phyloP scores from a whole-genome alignment of 306 rosid species.

The Vicia faba region DNA sequence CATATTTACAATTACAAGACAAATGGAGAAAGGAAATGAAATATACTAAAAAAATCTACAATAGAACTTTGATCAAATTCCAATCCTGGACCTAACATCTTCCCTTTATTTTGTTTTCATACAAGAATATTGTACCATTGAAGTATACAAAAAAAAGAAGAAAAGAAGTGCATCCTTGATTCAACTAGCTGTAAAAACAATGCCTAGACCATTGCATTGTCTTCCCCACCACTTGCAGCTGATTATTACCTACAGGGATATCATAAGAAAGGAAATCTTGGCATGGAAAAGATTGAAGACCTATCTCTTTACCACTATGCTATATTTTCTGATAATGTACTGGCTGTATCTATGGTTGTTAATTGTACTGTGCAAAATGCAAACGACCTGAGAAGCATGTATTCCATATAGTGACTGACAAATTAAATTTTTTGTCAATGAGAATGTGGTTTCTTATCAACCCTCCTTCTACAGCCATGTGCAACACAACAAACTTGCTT shows the following conservation, averaged over 20 bases:
- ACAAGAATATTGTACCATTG: too few relatives aligned
- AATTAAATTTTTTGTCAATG: slow-evolving; percentile 85
- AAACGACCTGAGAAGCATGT: slow-evolving; percentile 82
- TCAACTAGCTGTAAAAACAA: slow-evolving; percentile 93
- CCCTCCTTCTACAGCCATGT: slow-evolving; percentile 77
- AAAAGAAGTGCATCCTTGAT: slow-evolving; percentile 85
- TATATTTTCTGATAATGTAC: slow-evolving; percentile 89
- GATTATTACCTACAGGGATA: slow-evolving; percentile 75
- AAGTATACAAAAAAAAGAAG: too few relatives aligned
- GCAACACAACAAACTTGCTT: too few relatives aligned
- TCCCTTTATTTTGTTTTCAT: too few relatives aligned
- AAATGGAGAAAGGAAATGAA: too few relatives aligned
- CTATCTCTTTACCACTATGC: slow-evolving; percentile 92
- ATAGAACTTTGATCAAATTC: too few relatives aligned
- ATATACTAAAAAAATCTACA: too few relatives aligned
- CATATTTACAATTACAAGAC: too few relatives aligned
- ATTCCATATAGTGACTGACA: slow-evolving; percentile 92
- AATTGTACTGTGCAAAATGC: slow-evolving; percentile 86
- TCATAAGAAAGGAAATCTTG: slow-evolving; percentile 53
- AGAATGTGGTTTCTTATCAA: slow-evolving; percentile 92
- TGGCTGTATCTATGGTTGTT: slow-evolving; percentile 93
- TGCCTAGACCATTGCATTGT: slow-evolving; percentile 88
- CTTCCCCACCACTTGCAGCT: slow-evolving; percentile 81
- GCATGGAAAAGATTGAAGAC: slow-evolving; percentile 70
- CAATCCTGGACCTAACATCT: too few relatives aligned